Evolutionary conservation across 2,329 filamentous ascomycete species (phyloP).

Genomic region (Aureobasidium zeae): DNA sequence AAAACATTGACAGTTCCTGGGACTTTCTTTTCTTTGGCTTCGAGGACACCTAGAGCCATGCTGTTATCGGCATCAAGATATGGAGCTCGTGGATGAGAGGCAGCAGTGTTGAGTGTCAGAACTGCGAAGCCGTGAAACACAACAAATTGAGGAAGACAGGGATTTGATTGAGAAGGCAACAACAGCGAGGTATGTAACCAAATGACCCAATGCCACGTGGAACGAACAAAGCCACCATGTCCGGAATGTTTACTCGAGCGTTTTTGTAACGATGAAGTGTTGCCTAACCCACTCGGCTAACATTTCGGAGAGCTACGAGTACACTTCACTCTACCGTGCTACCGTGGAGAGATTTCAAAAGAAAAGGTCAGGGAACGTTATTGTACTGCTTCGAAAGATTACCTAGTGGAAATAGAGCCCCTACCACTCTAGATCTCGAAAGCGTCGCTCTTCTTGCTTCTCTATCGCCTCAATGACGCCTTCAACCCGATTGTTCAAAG

Average conservation of each 20-base stretch:
- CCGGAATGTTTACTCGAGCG: too few relatives aligned
- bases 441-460: constrained; percentile 22
- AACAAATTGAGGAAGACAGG: constrained; percentile 1
- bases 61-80: not conserved
- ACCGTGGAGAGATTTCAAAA: too few relatives aligned
- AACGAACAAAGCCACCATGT: constrained; percentile 1
- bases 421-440: constrained; percentile 14
- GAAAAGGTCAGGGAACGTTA: too few relatives aligned
- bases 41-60: constrained; percentile 67
- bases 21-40: constrained; percentile 59
- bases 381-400: too few relatives aligned
- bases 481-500: constrained; percentile 31
- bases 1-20: constrained; percentile 45
- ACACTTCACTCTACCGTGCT: too few relatives aligned
- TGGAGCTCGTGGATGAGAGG: not conserved
- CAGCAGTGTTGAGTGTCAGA: not conserved
- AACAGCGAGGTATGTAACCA: not conserved
- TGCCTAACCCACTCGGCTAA: too few relatives aligned
- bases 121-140: not conserved
- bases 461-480: constrained; percentile 36
- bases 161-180: not conserved
- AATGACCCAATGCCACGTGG: constrained; percentile 2
- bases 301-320: too few relatives aligned
- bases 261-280: too few relatives aligned
- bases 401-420: too few relatives aligned